Percentiles rank a stretch among this genome's conserved stretches.
Conservation (phyloP, 805 yeast species). For the Candida nonsorbophila region DNA sequence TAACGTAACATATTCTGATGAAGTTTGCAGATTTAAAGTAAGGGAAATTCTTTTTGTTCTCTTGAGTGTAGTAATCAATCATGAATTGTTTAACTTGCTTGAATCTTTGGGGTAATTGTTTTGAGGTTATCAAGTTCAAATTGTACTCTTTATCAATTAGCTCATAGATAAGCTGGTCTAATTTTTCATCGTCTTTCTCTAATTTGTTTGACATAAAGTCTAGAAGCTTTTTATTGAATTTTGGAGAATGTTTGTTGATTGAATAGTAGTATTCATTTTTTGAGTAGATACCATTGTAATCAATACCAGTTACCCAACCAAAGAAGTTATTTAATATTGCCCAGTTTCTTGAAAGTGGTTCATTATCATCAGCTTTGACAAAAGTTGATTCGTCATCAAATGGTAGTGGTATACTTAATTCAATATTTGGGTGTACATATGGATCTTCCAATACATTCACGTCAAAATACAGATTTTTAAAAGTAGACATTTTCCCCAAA, state of each 20-base stretch:
- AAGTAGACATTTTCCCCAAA: constrained; percentile 1
- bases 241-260: constrained; percentile 23
- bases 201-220: constrained; percentile 25
- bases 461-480: constrained; percentile 18
- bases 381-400: constrained; percentile 23
- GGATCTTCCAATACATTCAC: constrained; percentile 35
- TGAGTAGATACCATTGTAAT: constrained; percentile 24
- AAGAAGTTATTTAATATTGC: constrained; percentile 26
- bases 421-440: constrained; percentile 22
- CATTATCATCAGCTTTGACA: constrained; percentile 23
- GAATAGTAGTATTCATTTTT: constrained; percentile 29
- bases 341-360: constrained; percentile 17
- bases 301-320: constrained; percentile 20
- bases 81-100: constrained; percentile 32
- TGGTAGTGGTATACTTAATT: constrained; percentile 34
- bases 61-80: constrained; percentile 28
- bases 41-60: constrained; percentile 35
- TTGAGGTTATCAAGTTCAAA: constrained; percentile 29
- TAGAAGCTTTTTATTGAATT: constrained; percentile 21
- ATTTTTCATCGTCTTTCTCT: constrained; percentile 23
- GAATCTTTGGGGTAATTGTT: constrained; percentile 26
- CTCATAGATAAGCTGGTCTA: constrained; percentile 30
- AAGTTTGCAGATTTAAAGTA: constrained; percentile 19
- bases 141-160: constrained; percentile 33
- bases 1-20: constrained; percentile 30